These are phyloP conservation scores for Amanita pseudoporphyria DNA, from an alignment of 768 basidiomycete species.

Conservation along the genomic window DNA sequence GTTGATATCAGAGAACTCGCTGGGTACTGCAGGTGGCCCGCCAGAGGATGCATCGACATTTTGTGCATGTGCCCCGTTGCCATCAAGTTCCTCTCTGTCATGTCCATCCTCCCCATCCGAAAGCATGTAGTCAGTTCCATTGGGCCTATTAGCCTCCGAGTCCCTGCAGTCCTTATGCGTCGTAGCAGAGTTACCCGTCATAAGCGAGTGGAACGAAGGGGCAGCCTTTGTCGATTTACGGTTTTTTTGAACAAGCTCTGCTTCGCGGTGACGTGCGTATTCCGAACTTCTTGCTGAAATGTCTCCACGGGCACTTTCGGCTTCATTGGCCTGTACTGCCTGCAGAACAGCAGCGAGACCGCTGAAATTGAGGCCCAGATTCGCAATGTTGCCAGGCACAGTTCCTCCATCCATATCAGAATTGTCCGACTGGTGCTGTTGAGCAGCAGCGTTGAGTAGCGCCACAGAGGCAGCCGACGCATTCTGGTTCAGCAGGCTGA, in stretches of 20 bases:
- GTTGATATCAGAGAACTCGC: constrained; percentile 62
- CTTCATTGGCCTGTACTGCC: constrained; percentile 58
- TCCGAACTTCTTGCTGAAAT: constrained; percentile 36
- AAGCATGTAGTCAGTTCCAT: constrained; percentile 49
- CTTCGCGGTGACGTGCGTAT: constrained; percentile 34
- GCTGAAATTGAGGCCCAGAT: constrained; percentile 47
- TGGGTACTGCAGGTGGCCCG: constrained; percentile 39
- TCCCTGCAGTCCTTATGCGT: constrained; percentile 19
- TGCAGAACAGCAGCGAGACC: constrained; percentile 74
- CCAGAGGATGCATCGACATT: constrained; percentile 24
- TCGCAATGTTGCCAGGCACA: constrained; percentile 25
- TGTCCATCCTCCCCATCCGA: constrained; percentile 36
- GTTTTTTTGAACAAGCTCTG: constrained; percentile 34
- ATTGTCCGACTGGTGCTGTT: constrained; percentile 41
- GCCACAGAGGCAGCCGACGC: constrained; percentile 61
- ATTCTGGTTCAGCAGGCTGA: constrained; percentile 65
- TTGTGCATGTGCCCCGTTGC: constrained; percentile 22
- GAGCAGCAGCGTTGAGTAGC: constrained; percentile 53
- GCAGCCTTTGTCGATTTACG: constrained; percentile 55
- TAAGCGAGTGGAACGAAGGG: constrained; percentile 73
- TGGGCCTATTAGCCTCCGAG: constrained; percentile 28
- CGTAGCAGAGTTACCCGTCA: constrained; percentile 28
- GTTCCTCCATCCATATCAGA: constrained; percentile 20
- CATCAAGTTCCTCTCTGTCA: constrained; percentile 30
- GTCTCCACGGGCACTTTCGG: constrained; percentile 34